Conservation (phyloP, 441 rosid species). For the Corymbia citriodora region DNA sequence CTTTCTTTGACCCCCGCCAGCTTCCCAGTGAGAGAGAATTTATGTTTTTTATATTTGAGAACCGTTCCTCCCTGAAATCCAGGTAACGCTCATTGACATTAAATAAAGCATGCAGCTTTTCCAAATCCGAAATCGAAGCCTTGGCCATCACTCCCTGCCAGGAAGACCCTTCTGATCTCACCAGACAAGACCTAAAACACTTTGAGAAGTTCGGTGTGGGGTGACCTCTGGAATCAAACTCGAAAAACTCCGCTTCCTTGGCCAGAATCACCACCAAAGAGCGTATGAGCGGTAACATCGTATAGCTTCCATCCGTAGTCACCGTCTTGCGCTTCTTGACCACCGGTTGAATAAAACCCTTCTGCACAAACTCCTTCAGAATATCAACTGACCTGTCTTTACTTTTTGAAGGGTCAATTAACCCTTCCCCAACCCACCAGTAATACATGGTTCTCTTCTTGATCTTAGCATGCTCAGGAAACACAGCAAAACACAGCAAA, state of each 20-base stretch:
- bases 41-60: slow-evolving; percentile 18
- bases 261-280: slow-evolving; percentile 32
- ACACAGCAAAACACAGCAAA: slow-evolving; percentile 25
- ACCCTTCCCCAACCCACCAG: slow-evolving; percentile 51
- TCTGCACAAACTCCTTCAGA: slow-evolving; percentile 4
- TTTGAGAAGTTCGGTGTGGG: neutral
- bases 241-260: slow-evolving; percentile 3
- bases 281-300: slow-evolving; percentile 33
- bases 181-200: slow-evolving; percentile 20
- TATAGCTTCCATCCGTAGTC: slow-evolving; percentile 5
- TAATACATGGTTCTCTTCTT: slow-evolving; percentile 35
- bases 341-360: slow-evolving; percentile 25
- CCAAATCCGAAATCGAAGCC: neutral
- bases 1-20: slow-evolving; percentile 33
- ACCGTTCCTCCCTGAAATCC: slow-evolving; percentile 25
- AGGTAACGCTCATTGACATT: slow-evolving; percentile 40
- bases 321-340: neutral
- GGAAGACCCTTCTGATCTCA: slow-evolving; percentile 3
- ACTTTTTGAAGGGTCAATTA: neutral
- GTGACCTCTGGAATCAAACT: slow-evolving; percentile 7
- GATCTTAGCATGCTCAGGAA: slow-evolving; percentile 37
- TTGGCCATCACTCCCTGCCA: neutral
- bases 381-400: neutral
- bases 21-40: slow-evolving; percentile 43
- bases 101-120: slow-evolving; percentile 21